Base-by-base conservation (phyloP, 495 filamentous ascomycete genomes). In the Monascus purpureus region DNA sequence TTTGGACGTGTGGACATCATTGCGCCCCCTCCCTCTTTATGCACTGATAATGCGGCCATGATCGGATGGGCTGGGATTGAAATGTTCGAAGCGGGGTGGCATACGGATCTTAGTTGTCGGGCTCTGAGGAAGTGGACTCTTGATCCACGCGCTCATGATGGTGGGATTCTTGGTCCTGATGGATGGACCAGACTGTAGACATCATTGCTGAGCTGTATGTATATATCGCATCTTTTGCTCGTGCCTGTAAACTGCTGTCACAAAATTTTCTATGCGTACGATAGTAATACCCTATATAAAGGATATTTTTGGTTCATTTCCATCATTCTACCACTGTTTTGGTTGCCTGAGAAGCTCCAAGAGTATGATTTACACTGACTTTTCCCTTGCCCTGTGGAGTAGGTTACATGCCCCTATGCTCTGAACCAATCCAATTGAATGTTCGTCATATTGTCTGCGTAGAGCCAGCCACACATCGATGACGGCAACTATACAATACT, bases 1-100 rank as follows among this genome's bases (percentile, higher is more conserved):
- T 78, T 72, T 42, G 40, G 40, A 4, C 36, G 77, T 36, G 52
- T 93, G n/a, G 36, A 61, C 17, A 41, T 96, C 8, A 50, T 75
- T 3, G 76, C 76, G 24, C 90, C 90, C 13, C 90, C 90, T 3
- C 47, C 67, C 13, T 57, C 62, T 28, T 60, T 87, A 39, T 94
- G 90, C 42, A 93, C 82, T 0, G 90, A 97, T 47, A 95, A 96
- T 59, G 90, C 87, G 11, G 84, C 84, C n/a, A 97, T 96, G 90
- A 85, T 95, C 42, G 88, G 80, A 1, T 97, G 90, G 90, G 68
- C 87, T 4, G 90, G 80, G 0, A 67, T 85, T 33, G 87, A 94
- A 61, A 93, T 96, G 84, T 95, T 65, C 36, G 74, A 85, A 50
- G 72, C 65, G 2, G 86, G 88, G 0, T 88, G 71, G 67, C 52